Conservation (phyloP, 78 protist species). For the Dictyostelium citrinum region DNA sequence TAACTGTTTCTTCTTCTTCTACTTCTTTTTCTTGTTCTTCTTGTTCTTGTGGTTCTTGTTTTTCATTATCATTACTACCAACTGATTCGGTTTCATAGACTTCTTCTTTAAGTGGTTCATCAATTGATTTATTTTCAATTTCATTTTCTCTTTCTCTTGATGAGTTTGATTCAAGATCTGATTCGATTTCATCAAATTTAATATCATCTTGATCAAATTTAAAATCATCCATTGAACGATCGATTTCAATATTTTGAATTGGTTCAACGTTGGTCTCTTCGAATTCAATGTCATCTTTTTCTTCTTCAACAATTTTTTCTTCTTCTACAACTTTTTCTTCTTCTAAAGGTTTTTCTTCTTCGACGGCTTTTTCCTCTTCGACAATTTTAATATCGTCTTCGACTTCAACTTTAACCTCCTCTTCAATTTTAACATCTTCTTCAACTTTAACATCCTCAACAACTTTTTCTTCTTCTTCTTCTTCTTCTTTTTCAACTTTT, state of each 20-base stretch:
- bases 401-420: not conserved
- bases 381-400: not conserved
- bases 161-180: not conserved
- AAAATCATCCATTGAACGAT: not conserved
- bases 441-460: not conserved
- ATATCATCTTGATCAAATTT: not conserved
- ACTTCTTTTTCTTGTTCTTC: not conserved
- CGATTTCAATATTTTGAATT: not conserved
- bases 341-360: not conserved
- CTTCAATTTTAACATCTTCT: not conserved
- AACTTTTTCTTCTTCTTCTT: not conserved
- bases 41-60: not conserved
- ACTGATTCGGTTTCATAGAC: not conserved
- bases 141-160: not conserved
- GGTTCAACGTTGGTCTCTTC: not conserved
- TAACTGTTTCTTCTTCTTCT: not conserved
- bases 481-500: not conserved
- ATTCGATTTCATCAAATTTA: not conserved
- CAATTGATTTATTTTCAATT: not conserved
- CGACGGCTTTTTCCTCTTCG: not conserved
- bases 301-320: not conserved
- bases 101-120: slow-evolving; percentile 10
- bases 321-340: not conserved
- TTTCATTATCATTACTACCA: not conserved
- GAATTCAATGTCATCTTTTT: not conserved